Evolutionary conservation across 2,329 filamentous ascomycete genomes (phyloP).

Genomic region (Orbilia javanica): DNA sequence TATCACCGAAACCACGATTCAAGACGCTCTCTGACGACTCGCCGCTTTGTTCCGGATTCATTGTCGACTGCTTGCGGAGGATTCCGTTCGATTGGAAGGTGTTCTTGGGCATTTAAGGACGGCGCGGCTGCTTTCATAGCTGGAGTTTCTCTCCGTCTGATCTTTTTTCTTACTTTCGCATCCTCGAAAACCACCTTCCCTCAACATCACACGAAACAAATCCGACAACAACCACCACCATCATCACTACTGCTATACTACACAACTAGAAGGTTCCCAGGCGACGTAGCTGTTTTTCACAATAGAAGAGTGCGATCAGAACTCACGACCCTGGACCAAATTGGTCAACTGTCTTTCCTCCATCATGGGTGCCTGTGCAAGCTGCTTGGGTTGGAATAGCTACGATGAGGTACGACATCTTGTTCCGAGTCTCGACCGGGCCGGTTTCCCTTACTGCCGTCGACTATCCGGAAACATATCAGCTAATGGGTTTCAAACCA

Average conservation of each 20-base stretch:
- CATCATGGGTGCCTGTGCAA: conserved; percentile 63
- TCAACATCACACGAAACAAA: conserved; percentile 10
- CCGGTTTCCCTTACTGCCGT: conserved; percentile 4
- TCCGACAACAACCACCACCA: background rate
- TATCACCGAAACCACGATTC: conserved; percentile 28
- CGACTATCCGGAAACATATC: conserved; percentile 1
- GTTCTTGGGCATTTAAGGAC: conserved; percentile 19
- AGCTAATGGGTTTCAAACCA: conserved; percentile 31
- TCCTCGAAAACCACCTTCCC: background rate
- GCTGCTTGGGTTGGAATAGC: conserved; percentile 56
- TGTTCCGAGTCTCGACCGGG: conserved; percentile 4
- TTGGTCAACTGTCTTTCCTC: conserved; percentile 25
- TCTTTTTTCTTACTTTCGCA: background rate
- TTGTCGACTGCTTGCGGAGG: conserved; percentile 33
- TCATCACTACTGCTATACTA: background rate
- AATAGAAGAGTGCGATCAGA: conserved; percentile 29
- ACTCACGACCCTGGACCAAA: conserved; percentile 3
- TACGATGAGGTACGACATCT: conserved; percentile 55
- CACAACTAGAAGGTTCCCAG: background rate
- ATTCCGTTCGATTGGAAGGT: conserved; percentile 5
- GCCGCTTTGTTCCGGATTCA: conserved; percentile 43
- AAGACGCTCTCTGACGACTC: conserved; percentile 33
- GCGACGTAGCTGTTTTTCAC: conserved; percentile 48
- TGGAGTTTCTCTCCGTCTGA: conserved; percentile 14
- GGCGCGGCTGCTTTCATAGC: background rate